phyloP scores from a whole-genome alignment of 2,329 filamentous ascomycete species.

The Colletotrichum limetticola region DNA sequence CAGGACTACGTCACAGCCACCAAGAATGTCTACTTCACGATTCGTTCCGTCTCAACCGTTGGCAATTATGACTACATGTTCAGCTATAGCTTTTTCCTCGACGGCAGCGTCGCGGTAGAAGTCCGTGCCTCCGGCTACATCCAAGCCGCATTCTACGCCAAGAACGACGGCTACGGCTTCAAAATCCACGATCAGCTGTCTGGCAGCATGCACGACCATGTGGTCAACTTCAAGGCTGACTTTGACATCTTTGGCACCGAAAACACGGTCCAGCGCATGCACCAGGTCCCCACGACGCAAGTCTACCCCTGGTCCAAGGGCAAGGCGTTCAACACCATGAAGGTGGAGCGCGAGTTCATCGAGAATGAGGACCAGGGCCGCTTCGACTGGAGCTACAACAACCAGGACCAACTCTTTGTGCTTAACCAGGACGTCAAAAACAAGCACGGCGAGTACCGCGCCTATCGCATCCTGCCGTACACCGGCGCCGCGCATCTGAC shows the following conservation, averaged over 20 bases:
- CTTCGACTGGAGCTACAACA: constrained; percentile 61
- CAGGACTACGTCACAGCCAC: constrained; percentile 53
- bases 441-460: constrained; percentile 60
- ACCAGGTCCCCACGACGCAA: constrained; percentile 44
- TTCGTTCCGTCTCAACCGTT: constrained; percentile 60
- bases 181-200: constrained; percentile 59
- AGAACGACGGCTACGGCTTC: constrained; percentile 60
- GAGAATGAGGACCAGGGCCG: constrained; percentile 54
- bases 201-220: constrained; percentile 65
- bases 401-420: constrained; percentile 58
- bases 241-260: constrained; percentile 60
- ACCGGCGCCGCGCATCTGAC: constrained; percentile 56
- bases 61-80: constrained; percentile 67
- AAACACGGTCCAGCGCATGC: constrained; percentile 55
- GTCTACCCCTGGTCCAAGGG: constrained; percentile 62
- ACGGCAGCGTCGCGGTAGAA: constrained; percentile 62
- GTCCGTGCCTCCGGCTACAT: constrained; percentile 66
- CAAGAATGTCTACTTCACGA: constrained; percentile 57
- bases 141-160: constrained; percentile 57
- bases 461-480: constrained; percentile 59
- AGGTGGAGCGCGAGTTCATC: constrained; percentile 54
- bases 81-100: constrained; percentile 60
- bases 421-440: constrained; percentile 62
- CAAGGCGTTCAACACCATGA: constrained; percentile 61
- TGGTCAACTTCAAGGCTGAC: constrained; percentile 65